phyloP scores from a whole-genome alignment of 352 stramenopile genomes.

The Pelagophyceae sp. region DNA sequence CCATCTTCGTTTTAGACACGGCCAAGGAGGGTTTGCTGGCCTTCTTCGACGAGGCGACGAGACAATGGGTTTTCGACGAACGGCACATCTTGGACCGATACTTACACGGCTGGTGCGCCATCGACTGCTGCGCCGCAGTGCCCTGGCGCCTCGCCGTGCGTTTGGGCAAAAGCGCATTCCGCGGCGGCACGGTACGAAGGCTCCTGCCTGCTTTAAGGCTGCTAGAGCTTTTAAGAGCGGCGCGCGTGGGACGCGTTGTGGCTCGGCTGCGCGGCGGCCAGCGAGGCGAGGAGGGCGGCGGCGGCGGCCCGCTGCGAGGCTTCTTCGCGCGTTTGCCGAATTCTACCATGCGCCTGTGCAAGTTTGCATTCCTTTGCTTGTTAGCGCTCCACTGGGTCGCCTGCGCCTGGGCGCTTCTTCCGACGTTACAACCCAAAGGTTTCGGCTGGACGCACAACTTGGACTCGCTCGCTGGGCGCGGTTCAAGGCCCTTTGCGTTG shows the following conservation, averaged over 20 bases:
- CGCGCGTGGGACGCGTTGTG: neutral
- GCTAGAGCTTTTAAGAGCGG: neutral
- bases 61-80: neutral
- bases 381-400: neutral
- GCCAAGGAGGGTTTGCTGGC: neutral
- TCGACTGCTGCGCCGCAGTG: neutral
- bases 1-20: neutral
- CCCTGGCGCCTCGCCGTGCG: neutral
- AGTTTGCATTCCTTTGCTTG: neutral
- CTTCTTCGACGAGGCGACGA: neutral
- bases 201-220: neutral
- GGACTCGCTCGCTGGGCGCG: neutral
- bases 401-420: neutral
- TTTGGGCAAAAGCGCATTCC: neutral
- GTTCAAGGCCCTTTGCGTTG: neutral
- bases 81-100: neutral
- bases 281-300: too few species aligned
- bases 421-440: neutral
- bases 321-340: neutral
- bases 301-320: neutral
- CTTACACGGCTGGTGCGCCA: neutral
- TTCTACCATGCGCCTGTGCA: neutral
- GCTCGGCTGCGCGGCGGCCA: neutral
- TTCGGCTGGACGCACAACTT: neutral
- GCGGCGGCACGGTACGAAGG: neutral